Evolutionary conservation across 2,329 filamentous ascomycete genomes (phyloP).

Genomic region (Colletotrichum godetiae): DNA sequence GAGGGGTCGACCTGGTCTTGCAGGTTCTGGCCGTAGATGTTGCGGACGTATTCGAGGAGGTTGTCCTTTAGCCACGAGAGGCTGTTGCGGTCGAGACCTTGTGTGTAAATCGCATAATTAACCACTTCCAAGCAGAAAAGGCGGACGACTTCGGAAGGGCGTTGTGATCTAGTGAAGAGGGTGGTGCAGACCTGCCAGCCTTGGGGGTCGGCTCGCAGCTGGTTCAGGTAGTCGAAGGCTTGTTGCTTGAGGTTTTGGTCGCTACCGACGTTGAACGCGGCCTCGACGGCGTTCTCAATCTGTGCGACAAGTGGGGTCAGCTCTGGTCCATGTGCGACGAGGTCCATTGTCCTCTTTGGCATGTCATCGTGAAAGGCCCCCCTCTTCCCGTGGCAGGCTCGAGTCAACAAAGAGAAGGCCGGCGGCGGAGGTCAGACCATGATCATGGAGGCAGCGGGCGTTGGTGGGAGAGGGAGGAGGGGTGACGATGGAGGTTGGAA

Average conservation of each 20-base stretch:
- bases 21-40: slow-evolving; percentile 74
- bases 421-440: background rate
- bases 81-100: slow-evolving; percentile 78
- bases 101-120: slow-evolving; percentile 88
- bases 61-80: slow-evolving; percentile 83
- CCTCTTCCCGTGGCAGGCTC: background rate
- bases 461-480: slow-evolving; percentile 18
- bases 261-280: slow-evolving; percentile 86
- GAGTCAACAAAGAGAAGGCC: slow-evolving; percentile 15
- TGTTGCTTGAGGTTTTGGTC: slow-evolving; percentile 81
- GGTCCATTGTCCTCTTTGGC: background rate
- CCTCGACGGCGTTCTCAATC: slow-evolving; percentile 95
- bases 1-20: slow-evolving; percentile 74
- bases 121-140: slow-evolving; percentile 92
- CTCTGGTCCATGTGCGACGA: background rate
- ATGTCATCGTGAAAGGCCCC: background rate
- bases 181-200: slow-evolving; percentile 91
- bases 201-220: slow-evolving; percentile 82
- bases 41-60: slow-evolving; percentile 82
- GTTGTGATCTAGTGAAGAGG: slow-evolving; percentile 84
- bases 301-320: slow-evolving; percentile 50
- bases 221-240: slow-evolving; percentile 83
- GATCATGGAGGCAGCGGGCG: slow-evolving; percentile 16
- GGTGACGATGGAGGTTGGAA: slow-evolving; percentile 40
- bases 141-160: slow-evolving; percentile 84